Percentiles rank a stretch among this genome's conserved stretches.
Conservation (phyloP, 345 rosid species). For the Melaleuca quinquenervia region DNA sequence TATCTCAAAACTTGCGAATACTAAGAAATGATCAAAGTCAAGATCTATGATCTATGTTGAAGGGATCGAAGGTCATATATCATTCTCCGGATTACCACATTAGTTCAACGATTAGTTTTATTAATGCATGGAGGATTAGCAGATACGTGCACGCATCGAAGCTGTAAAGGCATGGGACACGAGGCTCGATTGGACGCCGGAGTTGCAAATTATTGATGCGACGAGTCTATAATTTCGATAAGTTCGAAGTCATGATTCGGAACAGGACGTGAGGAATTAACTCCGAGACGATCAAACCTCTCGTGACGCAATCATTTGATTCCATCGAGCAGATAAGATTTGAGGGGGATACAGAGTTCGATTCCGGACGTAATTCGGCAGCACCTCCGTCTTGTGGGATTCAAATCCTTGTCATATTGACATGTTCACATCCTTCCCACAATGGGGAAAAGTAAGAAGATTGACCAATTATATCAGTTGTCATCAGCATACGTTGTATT, state of each 20-base stretch:
- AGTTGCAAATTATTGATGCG: not conserved
- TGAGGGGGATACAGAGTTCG: not conserved
- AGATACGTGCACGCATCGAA: not conserved
- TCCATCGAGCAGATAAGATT: not conserved
- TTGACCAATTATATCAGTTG: not conserved
- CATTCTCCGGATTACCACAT: not conserved
- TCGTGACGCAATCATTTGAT: not conserved
- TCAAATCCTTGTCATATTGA: not conserved
- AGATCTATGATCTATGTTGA: too few species aligned
- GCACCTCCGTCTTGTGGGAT: not conserved
- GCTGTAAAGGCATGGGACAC: not conserved
- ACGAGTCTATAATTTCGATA: not conserved
- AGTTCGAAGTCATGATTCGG: not conserved
- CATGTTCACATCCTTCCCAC: not conserved
- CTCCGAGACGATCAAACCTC: not conserved
- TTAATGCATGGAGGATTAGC: not conserved
- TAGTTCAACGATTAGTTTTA: not conserved
- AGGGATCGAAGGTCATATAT: too few species aligned
- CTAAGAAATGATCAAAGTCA: not conserved
- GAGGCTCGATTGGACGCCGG: not conserved
- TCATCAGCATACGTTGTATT: not conserved
- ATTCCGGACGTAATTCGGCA: not conserved
- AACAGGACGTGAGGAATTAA: not conserved
- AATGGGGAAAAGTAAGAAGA: not conserved
- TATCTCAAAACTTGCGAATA: too few species aligned